Base-by-base conservation (phyloP, 768 basidiomycete genomes). In the Sistotremastrum niveocremeum region DNA sequence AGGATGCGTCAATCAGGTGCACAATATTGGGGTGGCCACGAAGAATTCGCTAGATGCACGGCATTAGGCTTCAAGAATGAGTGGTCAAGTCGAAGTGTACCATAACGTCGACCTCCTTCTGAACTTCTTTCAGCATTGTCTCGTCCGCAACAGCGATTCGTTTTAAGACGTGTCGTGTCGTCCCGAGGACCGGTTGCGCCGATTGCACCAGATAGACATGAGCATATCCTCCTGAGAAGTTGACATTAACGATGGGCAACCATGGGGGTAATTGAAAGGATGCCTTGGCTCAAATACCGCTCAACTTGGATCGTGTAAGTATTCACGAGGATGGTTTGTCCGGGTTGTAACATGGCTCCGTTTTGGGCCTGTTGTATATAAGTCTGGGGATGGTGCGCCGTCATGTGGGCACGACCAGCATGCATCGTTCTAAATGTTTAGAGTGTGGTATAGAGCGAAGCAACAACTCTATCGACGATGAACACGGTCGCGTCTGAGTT, bases 101-200 rank as follows among this genome's bases (percentile, higher is more conserved):
- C 95, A 99, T 99, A 52, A 98, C 87, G 57, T 98, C 91, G 39
- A 99, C 95, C 64, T 99, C 95, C 65, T 84, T 90, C 71, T 88
- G 85, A 38, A 98, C 94, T 56, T 95, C 93, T 8, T 79, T 75
- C 46, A 98, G 76, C 73, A 93, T 87, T 34, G 73, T 67, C 60
- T 97, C 88, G 60, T 82, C 87, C 29, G 86, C 73, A 39, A 97
- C 91, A 20, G 87, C 91, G 50, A 99, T 91, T 41, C 93, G 79
- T 64, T 99, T 99, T 52, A 99, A 77, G 54, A 98, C 95, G 72
- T 99, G 95, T 55, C 84, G 85, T 20, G 84, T 89, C 33, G 88
- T 91, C 56, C 84, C 87, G 61, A 84, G 84, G 39, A 99, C 84
- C 3, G 90, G 88, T 34, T 76, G 71, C 10, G 82, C 72, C 4